Evolutionary conservation across 2,329 filamentous ascomycete genomes (phyloP).

Genomic region (Thelonectria rubi): DNA sequence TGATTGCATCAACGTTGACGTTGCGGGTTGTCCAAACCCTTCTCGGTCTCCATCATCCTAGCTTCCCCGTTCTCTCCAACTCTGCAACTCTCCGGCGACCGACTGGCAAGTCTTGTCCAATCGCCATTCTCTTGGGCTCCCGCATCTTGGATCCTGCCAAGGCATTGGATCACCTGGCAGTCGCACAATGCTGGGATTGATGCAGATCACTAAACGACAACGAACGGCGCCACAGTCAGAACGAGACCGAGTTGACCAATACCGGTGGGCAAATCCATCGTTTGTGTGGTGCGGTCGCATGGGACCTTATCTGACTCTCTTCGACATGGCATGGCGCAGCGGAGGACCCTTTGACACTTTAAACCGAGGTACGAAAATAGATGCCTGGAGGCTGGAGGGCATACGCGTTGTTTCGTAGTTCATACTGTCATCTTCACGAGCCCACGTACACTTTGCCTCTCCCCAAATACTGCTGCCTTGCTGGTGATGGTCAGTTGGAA

Average conservation of each 20-base stretch:
- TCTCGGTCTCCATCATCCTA: conserved; percentile 1
- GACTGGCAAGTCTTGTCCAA: conserved; percentile 13
- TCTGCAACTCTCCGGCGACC: background rate
- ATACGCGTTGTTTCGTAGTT: background rate
- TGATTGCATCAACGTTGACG: background rate
- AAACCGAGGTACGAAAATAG: background rate
- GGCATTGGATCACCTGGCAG: conserved; percentile 4
- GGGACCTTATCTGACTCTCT: too few relatives aligned
- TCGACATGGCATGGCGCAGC: too few relatives aligned
- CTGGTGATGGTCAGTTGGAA: background rate
- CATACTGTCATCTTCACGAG: background rate
- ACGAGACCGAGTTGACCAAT: background rate
- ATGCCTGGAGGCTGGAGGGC: background rate
- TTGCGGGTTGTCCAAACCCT: background rate
- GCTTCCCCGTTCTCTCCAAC: background rate
- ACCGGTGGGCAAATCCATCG: too few relatives aligned
- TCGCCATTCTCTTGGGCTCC: background rate
- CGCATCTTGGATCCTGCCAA: conserved; percentile 11
- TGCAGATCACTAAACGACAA: conserved; percentile 10
- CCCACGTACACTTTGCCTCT: too few relatives aligned
- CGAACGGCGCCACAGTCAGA: background rate
- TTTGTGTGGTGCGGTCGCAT: background rate
- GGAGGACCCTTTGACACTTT: background rate
- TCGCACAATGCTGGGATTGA: conserved; percentile 11
- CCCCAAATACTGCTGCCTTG: background rate